Evolutionary conservation across 2,329 filamentous ascomycete genomes (phyloP), one percentile per base, ranked within the genome.

Genomic region (Microcyclospora tardicrescens): DNA sequence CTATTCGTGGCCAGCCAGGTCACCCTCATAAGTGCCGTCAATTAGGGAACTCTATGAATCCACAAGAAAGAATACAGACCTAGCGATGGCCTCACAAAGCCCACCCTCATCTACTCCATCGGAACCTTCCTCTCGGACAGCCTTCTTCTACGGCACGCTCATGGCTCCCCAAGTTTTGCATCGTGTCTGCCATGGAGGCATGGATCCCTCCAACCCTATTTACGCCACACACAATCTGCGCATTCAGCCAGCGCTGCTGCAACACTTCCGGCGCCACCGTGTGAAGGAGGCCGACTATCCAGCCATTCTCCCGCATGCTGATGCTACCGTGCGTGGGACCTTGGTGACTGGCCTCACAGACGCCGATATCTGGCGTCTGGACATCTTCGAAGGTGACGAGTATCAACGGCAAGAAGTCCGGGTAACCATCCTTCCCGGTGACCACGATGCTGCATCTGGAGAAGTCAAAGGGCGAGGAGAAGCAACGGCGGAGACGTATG

Each of bases 121-220:
- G 19, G 5, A 24, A 5, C 19, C 19, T 24, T 8, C 19, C 4
- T 24, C 19, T 34, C 66, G 69, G 51, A 66, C 66, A 13, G 71
- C 73, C 48, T 79, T 80, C 64, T 79, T 79, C 68, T 80, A 80
- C 56, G 76, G 70, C 47, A 78, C 74, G 16, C 61, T 79, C 55
- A 95, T 95, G 86, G 82, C 80, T n/a, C 77, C 81, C 0, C 75
- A 81, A 54, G 79, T 96, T 52, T 84, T 96, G 50, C 81, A 82
- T 63, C 81, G 81, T 28, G 86, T 94, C 33, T 84, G 84, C 60
- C 84, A 87, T 62, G 75, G 77, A 48, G 62, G 63, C 8, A 59
- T 64, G 12, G 69, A 45, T 54, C 73, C 54, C 28, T 71, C 59
- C 53, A 68, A 59, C 58, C 69, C 64, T 45, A 69, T 71, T 55